Evolutionary conservation across 2,329 filamentous ascomycete species (phyloP).

Genomic region (Esteya vermicola): DNA sequence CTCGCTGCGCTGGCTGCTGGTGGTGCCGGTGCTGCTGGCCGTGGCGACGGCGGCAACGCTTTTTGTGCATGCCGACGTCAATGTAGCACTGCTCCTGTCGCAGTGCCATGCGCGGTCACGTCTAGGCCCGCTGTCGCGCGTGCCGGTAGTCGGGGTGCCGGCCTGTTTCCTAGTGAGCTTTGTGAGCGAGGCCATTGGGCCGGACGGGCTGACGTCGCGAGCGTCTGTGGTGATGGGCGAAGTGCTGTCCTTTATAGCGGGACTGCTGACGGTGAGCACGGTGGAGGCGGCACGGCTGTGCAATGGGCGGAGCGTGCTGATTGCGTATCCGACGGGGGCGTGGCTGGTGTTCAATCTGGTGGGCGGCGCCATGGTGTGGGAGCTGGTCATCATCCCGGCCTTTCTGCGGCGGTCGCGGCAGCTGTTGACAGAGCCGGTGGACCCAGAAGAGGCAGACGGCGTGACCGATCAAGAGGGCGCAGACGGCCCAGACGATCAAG

Average conservation of each 20-base stretch:
- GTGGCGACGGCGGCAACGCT: slow-evolving; percentile 25
- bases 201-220: too few relatives aligned
- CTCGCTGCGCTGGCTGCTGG: slow-evolving; percentile 32
- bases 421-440: too few relatives aligned
- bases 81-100: slow-evolving; percentile 36
- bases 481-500: too few relatives aligned
- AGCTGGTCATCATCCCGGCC: slow-evolving; percentile 34
- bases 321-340: slow-evolving; percentile 19
- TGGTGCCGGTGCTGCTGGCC: slow-evolving; percentile 34
- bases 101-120: slow-evolving; percentile 35
- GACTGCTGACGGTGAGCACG: slow-evolving; percentile 32
- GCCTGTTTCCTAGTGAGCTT: slow-evolving; percentile 36
- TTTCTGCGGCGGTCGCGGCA: slow-evolving; percentile 28
- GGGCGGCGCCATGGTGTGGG: slow-evolving; percentile 36
- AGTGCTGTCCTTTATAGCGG: slow-evolving; percentile 29
- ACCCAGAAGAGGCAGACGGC: slow-evolving; percentile 9
- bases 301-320: slow-evolving; percentile 17
- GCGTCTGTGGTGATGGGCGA: slow-evolving; percentile 25
- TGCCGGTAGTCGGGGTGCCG: slow-evolving; percentile 30
- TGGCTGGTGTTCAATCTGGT: slow-evolving; percentile 35
- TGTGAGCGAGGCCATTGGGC: slow-evolving; percentile 27
- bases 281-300: slow-evolving; percentile 32
- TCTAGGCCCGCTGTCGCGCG: slow-evolving; percentile 26
- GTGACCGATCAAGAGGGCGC: too few relatives aligned
- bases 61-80: slow-evolving; percentile 32